Evolutionary conservation across 768 basidiomycete species (phyloP).

Genomic region (Naganishia vaughanmartiniae): DNA sequence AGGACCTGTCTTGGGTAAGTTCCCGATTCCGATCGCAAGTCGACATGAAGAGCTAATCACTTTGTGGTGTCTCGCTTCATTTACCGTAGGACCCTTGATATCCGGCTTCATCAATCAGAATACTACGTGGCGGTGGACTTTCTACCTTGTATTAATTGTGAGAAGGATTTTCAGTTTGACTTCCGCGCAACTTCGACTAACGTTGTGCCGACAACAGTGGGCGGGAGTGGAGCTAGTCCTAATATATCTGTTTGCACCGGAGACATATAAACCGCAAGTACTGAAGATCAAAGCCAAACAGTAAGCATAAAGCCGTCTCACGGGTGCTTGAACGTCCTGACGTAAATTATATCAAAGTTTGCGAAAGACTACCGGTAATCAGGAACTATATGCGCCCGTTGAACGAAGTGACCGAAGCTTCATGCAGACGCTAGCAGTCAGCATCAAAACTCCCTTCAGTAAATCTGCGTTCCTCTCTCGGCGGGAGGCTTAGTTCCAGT

Average conservation of each 20-base stretch:
- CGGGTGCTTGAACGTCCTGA: not conserved
- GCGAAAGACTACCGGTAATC: conserved; percentile 61
- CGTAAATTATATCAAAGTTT: conserved; percentile 52
- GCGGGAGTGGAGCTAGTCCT: conserved; percentile 59
- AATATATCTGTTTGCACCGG: conserved; percentile 65
- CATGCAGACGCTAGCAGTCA: conserved; percentile 57
- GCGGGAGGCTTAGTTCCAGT: not conserved
- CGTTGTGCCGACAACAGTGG: conserved; percentile 56
- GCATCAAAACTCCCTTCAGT: conserved; percentile 73
- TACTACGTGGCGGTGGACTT: conserved; percentile 65
- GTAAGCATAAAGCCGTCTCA: conserved; percentile 47
- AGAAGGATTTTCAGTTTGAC: not conserved
- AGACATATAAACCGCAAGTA: conserved; percentile 68
- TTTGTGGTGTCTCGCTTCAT: not conserved
- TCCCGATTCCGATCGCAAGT: not conserved
- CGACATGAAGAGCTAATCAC: not conserved
- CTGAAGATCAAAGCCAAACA: conserved; percentile 62
- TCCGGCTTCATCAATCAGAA: conserved; percentile 67
- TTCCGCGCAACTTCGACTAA: not conserved
- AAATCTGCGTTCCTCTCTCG: conserved; percentile 40
- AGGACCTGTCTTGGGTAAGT: conserved; percentile 56
- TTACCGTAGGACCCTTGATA: conserved; percentile 39
- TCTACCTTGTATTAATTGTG: conserved; percentile 62
- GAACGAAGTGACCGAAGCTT: conserved; percentile 60
- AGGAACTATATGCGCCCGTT: conserved; percentile 61